Percentiles rank a stretch among this genome's conserved stretches.
phyloP scores from a whole-genome alignment of 352 stramenopile genomes.

The Aphanomyces cochlioides region DNA sequence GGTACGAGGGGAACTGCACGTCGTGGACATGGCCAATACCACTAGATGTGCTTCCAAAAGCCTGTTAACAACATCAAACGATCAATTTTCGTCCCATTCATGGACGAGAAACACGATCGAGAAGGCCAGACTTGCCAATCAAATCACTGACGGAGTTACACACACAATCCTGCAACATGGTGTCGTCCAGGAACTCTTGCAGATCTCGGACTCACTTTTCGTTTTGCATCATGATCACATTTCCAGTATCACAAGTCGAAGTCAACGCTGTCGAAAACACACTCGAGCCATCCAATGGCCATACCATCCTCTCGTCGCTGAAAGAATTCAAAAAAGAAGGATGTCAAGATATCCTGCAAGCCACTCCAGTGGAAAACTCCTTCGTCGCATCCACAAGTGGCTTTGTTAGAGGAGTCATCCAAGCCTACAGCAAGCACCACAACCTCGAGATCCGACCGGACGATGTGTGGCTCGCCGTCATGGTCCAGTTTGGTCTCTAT shows the following conservation, averaged over 20 bases:
- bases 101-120: no score
- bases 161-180: no score
- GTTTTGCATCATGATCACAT: no score
- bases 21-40: no score
- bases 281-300: neutral
- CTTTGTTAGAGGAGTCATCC: neutral
- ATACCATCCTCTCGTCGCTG: neutral
- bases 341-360: constrained; percentile 5
- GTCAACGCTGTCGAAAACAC: neutral
- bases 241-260: neutral
- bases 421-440: constrained; percentile 23
- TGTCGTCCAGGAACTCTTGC: no score
- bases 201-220: no score
- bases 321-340: constrained; percentile 20
- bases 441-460: constrained; percentile 23
- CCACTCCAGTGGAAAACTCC: neutral
- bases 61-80: no score
- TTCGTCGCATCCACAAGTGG: neutral
- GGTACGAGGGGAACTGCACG: no score
- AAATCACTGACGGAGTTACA: no score
- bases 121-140: no score
- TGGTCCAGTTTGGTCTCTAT: constrained; percentile 16
- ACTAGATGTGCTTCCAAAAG: no score
- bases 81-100: no score
- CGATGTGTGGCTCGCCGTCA: constrained; percentile 26